These are phyloP conservation scores for Naegleria lovaniensis DNA, from an alignment of 208 protist species.

Conservation along the genomic window DNA sequence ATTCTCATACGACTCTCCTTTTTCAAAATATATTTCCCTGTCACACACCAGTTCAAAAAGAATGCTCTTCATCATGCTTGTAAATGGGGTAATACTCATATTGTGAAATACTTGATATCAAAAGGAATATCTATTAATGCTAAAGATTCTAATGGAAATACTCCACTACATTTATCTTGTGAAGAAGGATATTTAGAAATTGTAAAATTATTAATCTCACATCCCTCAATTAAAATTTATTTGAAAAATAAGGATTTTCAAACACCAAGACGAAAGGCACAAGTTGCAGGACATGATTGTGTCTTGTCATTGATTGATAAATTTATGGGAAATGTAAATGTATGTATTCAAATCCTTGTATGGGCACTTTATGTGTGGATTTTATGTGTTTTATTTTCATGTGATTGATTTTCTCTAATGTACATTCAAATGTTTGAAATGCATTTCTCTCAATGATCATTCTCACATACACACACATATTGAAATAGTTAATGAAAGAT, in stretches of 20 bases:
- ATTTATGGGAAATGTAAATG: not conserved
- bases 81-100: not conserved
- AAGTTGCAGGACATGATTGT: not conserved
- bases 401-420: too few species aligned
- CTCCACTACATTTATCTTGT: not conserved
- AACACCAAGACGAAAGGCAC: not conserved
- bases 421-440: too few species aligned
- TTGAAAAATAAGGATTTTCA: not conserved
- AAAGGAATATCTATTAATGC: not conserved
- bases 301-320: not conserved
- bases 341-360: not conserved
- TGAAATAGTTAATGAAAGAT: not conserved
- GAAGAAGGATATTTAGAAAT: not conserved
- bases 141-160: not conserved
- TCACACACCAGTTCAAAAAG: not conserved
- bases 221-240: not conserved
- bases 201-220: not conserved
- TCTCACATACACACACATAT: too few species aligned
- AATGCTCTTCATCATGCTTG: not conserved
- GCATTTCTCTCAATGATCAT: too few species aligned
- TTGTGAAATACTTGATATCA: not conserved
- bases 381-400: too few species aligned
- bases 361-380: too few species aligned
- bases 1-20: too few species aligned
- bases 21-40: too few species aligned